A percentile compares a stretch with the other conserved stretches of the same genome.
Evolutionary conservation across 208 protist species (phyloP).

Genomic region (Acanthamoeba healyi): DNA sequence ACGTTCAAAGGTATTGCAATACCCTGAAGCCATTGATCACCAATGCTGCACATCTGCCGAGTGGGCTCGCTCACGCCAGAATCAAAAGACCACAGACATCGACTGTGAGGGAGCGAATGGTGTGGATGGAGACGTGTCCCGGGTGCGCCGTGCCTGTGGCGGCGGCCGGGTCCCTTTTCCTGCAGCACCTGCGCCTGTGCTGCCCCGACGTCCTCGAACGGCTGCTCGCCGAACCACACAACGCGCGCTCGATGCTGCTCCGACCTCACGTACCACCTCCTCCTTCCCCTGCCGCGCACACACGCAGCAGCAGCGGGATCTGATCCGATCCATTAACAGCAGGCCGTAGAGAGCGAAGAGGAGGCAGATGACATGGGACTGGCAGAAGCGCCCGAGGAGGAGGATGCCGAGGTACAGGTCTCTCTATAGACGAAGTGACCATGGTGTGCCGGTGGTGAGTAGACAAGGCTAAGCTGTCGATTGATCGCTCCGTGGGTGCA

Average conservation of each 20-base stretch:
- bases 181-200: background rate
- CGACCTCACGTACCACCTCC: background rate
- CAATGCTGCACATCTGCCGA: no score
- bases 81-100: background rate
- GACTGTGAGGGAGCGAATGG: background rate
- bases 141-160: background rate
- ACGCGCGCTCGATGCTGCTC: background rate
- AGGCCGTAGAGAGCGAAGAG: background rate
- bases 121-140: conserved; percentile 38
- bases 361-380: background rate
- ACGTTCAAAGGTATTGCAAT: no score
- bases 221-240: conserved; percentile 5
- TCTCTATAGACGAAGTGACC: background rate
- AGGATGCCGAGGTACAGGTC: background rate
- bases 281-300: background rate
- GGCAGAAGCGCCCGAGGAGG: background rate
- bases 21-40: no score
- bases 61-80: no score
- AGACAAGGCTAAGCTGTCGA: no score
- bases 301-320: no score
- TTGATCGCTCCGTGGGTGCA: no score
- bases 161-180: background rate
- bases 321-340: background rate
- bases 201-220: conserved; percentile 20
- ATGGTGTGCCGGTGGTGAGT: no score